These are phyloP conservation scores for Ustilago crameri DNA, from an alignment of 1,284 basidiomycete genomes.

Conservation along the genomic window DNA sequence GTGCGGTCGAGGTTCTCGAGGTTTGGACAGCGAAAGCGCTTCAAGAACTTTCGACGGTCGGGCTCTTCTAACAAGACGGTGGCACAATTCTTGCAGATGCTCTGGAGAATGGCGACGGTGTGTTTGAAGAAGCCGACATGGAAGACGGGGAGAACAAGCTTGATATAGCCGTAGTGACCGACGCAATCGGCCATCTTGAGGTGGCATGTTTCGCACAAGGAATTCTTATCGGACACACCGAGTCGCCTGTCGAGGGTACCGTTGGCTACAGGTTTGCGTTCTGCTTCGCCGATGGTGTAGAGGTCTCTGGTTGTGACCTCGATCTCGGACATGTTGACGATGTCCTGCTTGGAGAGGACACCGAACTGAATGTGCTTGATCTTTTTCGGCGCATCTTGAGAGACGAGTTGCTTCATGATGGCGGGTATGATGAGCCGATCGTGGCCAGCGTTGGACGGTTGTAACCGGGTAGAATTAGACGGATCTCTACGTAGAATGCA, in stretches of 20 bases:
- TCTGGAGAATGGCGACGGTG: slow-evolving; percentile 90
- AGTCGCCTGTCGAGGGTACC: slow-evolving; percentile 65
- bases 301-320: slow-evolving; percentile 65
- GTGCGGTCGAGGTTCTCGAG: slow-evolving; percentile 95
- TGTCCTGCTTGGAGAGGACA: slow-evolving; percentile 67
- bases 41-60: slow-evolving; percentile 84
- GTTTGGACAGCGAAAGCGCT: slow-evolving; percentile 86
- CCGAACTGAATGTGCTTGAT: slow-evolving; percentile 69
- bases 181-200: slow-evolving; percentile 93
- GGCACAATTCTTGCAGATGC: slow-evolving; percentile 81
- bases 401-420: slow-evolving; percentile 66
- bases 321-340: slow-evolving; percentile 66
- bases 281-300: slow-evolving; percentile 60
- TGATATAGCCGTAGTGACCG: slow-evolving; percentile 84
- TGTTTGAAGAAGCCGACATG: slow-evolving; percentile 98
- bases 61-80: slow-evolving; percentile 90
- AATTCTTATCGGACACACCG: slow-evolving; percentile 92
- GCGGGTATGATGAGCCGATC: slow-evolving; percentile 6
- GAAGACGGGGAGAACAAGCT: slow-evolving; percentile 90
- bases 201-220: slow-evolving; percentile 94
- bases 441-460: slow-evolving; percentile 12
- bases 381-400: slow-evolving; percentile 66
- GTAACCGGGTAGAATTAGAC: too few species aligned
- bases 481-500: too few species aligned
- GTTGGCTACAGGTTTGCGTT: slow-evolving; percentile 60